Evolutionary conservation across 2,329 filamentous ascomycete genomes (phyloP), one percentile per base, ranked within the genome.

Genomic region (Penicillium sp.): DNA sequence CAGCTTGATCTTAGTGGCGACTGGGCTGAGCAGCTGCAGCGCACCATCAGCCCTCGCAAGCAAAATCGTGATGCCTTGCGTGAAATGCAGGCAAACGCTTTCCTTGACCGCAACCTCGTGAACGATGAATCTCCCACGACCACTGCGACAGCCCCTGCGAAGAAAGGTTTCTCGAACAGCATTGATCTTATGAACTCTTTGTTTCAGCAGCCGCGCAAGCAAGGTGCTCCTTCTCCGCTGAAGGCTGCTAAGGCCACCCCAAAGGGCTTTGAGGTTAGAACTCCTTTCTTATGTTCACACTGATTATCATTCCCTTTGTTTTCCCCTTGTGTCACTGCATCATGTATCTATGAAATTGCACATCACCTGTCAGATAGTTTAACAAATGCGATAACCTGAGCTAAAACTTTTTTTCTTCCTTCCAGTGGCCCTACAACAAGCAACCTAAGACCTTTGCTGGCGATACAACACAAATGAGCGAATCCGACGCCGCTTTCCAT

Each of bases 131-230:
- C 72, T 23, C 66, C 70, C 49, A 68, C 66, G 35, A 55, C 67
- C 44, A 65, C 63, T 35, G 53, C 66, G 4, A 60, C 54, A 7
- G 61, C 63, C 35, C 56, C 61, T 13, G 67, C 61, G 17, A 81
- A 83, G 53, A 85, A 85, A 63, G 88, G 89, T 0, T 93, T 96
- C 75, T 84, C 87, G 21, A 96, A 89, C 21, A 93, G 90, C 70
- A 96, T 97, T 77, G 94, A 97, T 79, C 80, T 97, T 73, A 97
- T 96, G 91, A 93, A 96, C 73, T 96, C 91, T 48, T 80, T 97
- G 55, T 97, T 96, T 76, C 89, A 90, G 73, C 85, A 89, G 75
- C 82, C 86, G 62, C 70, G 70, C 58, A 73, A 76, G 67, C 70
- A 76, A 61, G 82, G 81, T 57, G 55, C 49, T 4, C 58, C 66